Evolutionary conservation across 768 basidiomycete genomes (phyloP), one percentile per base, ranked within the genome.

Genomic region (Suillus hirtellus): DNA sequence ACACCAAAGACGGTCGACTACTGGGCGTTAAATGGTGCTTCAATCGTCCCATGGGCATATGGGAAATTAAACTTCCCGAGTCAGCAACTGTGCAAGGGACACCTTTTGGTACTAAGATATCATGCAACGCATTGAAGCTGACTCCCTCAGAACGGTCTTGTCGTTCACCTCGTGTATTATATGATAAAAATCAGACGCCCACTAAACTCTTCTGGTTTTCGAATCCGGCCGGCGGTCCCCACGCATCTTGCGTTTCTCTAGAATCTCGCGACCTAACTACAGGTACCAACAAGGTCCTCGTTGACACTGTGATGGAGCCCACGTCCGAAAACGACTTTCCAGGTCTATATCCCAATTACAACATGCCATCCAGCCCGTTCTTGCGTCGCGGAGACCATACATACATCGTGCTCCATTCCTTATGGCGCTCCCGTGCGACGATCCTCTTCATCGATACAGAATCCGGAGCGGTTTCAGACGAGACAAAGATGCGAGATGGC

Each of bases 21-120:
- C 76, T 91, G 17, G 89, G 89, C 0, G 71, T 86, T 63, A 84
- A 81, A 64, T 76, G 76, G 4, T 90, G 89, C 70, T 79, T 78
- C 66, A 91, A 90, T 66, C 81, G 88, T 1, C 83, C 84, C 0
- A 72, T 80, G 4, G 80, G 82, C 0, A 82, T 90, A 35, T 90
- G 84, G 84, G 78, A 80, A 40, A 68, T 90, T 27, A 61, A 55
- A 4, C 63, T 82, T 6, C 66, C 71, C 60, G 53, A 43, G 64
- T 47, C 19, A 44, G 54, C 63, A 64, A 19, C 42, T 53, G 56
- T 59, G 35, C 60, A 63, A 27, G 63, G 66, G 5, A 50, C 64
- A 14, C 49, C 56, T 37, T 54, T 58, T 42, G 56, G 43, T 59
- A 1, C 60, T 66, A 46, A 40, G 64, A 42, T 74, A 66, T 34